Conservation (phyloP, 2,329 filamentous ascomycete genomes). For the Paracoccidioides lutzii region DNA sequence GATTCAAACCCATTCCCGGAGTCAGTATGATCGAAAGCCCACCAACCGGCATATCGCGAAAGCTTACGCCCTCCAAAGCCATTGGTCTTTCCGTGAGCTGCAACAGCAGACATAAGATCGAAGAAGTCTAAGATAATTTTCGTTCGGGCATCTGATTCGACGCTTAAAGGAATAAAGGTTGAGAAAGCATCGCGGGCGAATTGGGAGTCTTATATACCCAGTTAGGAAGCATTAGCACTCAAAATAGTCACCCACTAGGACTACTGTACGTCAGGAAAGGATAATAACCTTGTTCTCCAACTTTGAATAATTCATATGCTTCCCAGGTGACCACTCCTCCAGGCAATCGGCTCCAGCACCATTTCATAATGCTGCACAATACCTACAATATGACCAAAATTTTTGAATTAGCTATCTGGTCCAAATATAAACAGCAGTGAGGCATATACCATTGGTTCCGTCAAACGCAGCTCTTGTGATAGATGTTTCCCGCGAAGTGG, state of each 20-base stretch:
- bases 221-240: slow-evolving; percentile 5
- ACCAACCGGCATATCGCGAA: slow-evolving; percentile 93
- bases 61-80: slow-evolving; percentile 87
- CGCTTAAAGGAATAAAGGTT: slow-evolving; percentile 88
- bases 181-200: slow-evolving; percentile 88
- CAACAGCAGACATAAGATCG: slow-evolving; percentile 78
- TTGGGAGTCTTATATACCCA: slow-evolving; percentile 56
- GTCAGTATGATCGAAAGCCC: slow-evolving; percentile 89
- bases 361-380: slow-evolving; percentile 86
- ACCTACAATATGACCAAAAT: slow-evolving; percentile 43
- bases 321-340: slow-evolving; percentile 95
- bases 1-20: slow-evolving; percentile 84
- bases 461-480: slow-evolving; percentile 76
- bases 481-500: slow-evolving; percentile 55
- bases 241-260: not conserved
- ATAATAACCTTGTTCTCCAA: slow-evolving; percentile 72
- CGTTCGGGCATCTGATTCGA: slow-evolving; percentile 71
- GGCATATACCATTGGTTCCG: slow-evolving; percentile 71
- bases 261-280: not conserved
- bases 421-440: not conserved
- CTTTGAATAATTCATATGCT: slow-evolving; percentile 88
- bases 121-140: slow-evolving; percentile 95
- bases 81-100: slow-evolving; percentile 85
- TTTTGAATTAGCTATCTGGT: slow-evolving; percentile 4
- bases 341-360: slow-evolving; percentile 90